Evolutionary conservation across 306 rosid species (phyloP).

Genomic region (Trifolium fragiferum): DNA sequence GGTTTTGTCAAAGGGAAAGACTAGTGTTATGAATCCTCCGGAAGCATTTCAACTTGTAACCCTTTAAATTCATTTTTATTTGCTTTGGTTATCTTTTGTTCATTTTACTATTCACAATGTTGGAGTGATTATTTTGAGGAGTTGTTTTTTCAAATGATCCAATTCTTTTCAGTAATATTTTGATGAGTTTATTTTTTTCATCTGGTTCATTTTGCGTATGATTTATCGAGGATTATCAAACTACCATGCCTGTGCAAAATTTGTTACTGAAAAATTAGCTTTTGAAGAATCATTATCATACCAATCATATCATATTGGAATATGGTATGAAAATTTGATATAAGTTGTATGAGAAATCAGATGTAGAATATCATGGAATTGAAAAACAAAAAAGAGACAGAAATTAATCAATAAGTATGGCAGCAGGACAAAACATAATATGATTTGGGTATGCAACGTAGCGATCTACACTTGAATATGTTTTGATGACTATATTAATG

Average conservation of each 20-base stretch:
- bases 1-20: conserved; percentile 52
- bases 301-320: too few relatives aligned
- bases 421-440: too few relatives aligned
- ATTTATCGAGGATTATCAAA: conserved; percentile 37
- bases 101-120: conserved; percentile 51
- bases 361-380: too few relatives aligned
- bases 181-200: conserved; percentile 33
- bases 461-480: too few relatives aligned
- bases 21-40: conserved; percentile 42
- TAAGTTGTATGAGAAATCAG: too few relatives aligned
- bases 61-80: conserved; percentile 44
- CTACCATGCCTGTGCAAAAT: conserved; percentile 25
- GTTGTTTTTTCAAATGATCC: conserved; percentile 48
- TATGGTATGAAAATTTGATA: too few relatives aligned
- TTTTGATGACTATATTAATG: too few relatives aligned
- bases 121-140: conserved; percentile 60
- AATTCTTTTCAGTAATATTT: conserved; percentile 40
- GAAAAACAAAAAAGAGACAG: too few relatives aligned
- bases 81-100: conserved; percentile 56
- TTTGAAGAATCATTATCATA: neutral
- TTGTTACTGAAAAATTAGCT: neutral
- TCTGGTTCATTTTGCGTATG: conserved; percentile 35
- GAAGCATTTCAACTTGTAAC: conserved; percentile 50
- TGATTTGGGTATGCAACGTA: too few relatives aligned
- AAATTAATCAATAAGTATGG: too few relatives aligned